These are phyloP conservation scores for Nosema bombycis DNA, from an alignment of 371 early-diverging fungal species.

Conservation along the genomic window DNA sequence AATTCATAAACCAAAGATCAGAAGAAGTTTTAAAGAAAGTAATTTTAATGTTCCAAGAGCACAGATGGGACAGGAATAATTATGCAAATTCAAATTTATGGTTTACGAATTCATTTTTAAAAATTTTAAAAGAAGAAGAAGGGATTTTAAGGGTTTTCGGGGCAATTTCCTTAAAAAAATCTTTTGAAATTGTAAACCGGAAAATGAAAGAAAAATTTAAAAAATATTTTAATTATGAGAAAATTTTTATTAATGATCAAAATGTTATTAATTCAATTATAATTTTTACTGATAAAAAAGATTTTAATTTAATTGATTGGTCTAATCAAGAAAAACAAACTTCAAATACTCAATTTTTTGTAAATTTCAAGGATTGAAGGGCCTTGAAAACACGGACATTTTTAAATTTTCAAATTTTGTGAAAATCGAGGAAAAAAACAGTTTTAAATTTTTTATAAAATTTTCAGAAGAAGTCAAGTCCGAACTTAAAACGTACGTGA, in stretches of 20 bases:
- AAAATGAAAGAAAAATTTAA: neutral
- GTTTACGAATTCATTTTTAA: neutral
- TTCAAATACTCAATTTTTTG: conserved; percentile 3
- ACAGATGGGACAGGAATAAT: conserved; percentile 21
- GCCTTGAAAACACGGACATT: neutral
- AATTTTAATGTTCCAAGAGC: conserved; percentile 3
- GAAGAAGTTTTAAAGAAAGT: neutral
- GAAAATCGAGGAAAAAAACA: neutral
- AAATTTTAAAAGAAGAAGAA: neutral
- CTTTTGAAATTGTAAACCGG: neutral
- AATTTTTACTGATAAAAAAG: neutral
- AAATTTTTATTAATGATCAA: neutral
- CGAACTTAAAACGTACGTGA: conserved; percentile 25
- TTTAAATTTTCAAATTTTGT: neutral
- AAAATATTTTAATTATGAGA: neutral
- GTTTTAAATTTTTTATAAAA: neutral
- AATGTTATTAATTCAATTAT: too few species aligned
- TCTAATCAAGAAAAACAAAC: neutral
- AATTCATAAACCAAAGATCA: neutral
- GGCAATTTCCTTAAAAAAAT: neutral
- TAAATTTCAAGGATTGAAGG: neutral
- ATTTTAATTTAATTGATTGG: neutral
- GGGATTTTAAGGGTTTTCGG: neutral
- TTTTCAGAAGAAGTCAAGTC: neutral
- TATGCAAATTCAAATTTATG: neutral